phyloP scores from a whole-genome alignment of 2,329 filamentous ascomycete genomes.

The Verticillium nonalfalfae region DNA sequence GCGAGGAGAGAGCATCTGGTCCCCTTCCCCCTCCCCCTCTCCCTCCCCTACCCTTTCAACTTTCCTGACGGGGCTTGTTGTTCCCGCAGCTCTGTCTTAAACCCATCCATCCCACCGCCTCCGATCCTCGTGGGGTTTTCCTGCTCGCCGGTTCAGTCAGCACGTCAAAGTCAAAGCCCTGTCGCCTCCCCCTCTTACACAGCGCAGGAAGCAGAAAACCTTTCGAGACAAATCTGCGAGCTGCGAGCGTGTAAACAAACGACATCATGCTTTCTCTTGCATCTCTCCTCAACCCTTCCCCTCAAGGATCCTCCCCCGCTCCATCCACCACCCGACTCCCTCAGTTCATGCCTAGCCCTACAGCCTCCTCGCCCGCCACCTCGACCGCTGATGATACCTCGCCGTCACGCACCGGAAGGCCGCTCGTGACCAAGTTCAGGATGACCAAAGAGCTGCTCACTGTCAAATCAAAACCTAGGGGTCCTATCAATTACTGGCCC shows the following conservation, averaged over 20 bases:
- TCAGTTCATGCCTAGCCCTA: conserved; percentile 35
- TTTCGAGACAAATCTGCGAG: conserved; percentile 10
- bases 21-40: too few species aligned
- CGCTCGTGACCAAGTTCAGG: conserved; percentile 42
- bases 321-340: conserved; percentile 14
- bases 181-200: neutral
- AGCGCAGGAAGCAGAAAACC: conserved; percentile 2
- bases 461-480: conserved; percentile 58
- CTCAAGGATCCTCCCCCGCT: conserved; percentile 28
- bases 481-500: conserved; percentile 66
- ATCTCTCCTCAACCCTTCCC: conserved; percentile 59
- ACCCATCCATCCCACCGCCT: conserved; percentile 10
- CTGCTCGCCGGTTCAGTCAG: conserved; percentile 6
- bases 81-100: conserved; percentile 25
- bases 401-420: conserved; percentile 16
- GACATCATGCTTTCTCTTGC: conserved; percentile 57
- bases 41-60: neutral
- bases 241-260: conserved; percentile 18
- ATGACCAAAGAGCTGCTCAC: conserved; percentile 59
- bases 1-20: neutral
- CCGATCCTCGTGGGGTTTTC: conserved; percentile 14
- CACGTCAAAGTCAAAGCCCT: neutral
- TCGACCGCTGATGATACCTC: conserved; percentile 24
- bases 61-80: conserved; percentile 2
- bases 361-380: conserved; percentile 25